Conservation (phyloP, 371 early-diverging fungal genomes). For the Gilbertella persicaria region DNA sequence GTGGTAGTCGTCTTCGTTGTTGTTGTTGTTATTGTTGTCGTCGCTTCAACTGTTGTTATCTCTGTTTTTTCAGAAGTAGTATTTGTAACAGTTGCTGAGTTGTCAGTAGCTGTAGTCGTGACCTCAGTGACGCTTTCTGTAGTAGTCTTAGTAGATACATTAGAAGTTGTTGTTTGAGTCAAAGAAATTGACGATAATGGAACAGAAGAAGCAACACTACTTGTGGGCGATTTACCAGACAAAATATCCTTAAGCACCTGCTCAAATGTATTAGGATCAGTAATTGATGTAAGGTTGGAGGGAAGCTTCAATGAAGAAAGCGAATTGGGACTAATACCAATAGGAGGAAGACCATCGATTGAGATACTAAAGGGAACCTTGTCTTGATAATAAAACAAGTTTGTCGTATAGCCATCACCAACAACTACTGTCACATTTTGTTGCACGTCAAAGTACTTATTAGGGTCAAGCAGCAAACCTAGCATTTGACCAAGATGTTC, state of each 20-base stretch:
- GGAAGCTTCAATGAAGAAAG: no score
- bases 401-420: conserved; percentile 23
- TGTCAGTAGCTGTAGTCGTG: conserved; percentile 6
- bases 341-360: conserved; percentile 7
- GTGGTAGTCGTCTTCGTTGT: no score
- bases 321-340: background rate
- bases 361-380: conserved; percentile 22
- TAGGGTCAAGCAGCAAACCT: conserved; percentile 5
- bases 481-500: background rate
- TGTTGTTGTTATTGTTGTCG: background rate
- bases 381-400: conserved; percentile 31
- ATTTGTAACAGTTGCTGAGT: conserved; percentile 4
- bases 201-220: no score
- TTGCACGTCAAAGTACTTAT: conserved; percentile 12
- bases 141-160: background rate
- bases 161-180: conserved; percentile 1
- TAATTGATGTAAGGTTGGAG: conserved; percentile 2
- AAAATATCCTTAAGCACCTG: no score
- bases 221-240: no score
- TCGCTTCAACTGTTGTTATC: no score
- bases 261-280: no score
- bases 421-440: conserved; percentile 29
- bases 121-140: no score
- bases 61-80: background rate
- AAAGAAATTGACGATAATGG: background rate